Conservation (phyloP, 208 protist genomes). For the Leishmania braziliensis region DNA sequence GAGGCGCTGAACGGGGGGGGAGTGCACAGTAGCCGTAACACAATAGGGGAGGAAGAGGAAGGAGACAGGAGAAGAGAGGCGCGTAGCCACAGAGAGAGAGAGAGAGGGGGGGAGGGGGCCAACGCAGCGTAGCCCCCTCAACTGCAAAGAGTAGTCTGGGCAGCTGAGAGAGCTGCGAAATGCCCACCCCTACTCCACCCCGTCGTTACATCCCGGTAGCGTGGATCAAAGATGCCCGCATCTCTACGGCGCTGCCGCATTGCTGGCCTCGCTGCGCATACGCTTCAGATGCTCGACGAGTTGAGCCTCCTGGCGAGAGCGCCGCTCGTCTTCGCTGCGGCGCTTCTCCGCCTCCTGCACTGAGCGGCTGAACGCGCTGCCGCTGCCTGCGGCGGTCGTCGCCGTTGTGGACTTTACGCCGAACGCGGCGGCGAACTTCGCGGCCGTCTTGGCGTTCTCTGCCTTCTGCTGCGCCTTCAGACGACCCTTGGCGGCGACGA, state of each 20-base stretch:
- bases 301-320: constrained; percentile 53
- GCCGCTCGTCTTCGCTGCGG: constrained; percentile 45
- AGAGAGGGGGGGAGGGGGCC: neutral
- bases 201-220: neutral
- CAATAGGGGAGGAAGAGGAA: neutral
- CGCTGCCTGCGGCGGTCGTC: neutral
- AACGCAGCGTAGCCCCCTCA: neutral
- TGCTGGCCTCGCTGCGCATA: constrained; percentile 44
- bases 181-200: neutral
- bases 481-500: constrained; percentile 37
- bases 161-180: neutral
- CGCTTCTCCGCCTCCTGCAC: constrained; percentile 55
- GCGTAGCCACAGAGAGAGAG: neutral
- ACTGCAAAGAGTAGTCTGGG: neutral
- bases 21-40: neutral
- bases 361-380: constrained; percentile 56
- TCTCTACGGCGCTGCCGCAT: neutral
- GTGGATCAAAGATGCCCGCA: neutral
- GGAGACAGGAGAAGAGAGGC: neutral
- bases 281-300: constrained; percentile 77
- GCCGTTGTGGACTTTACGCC: constrained; percentile 37
- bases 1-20: neutral
- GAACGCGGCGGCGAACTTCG: constrained; percentile 79
- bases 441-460: constrained; percentile 61
- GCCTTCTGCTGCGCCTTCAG: constrained; percentile 33